Base-by-base conservation (phyloP, 1,284 basidiomycete species). In the Coniophora puteana region DNA sequence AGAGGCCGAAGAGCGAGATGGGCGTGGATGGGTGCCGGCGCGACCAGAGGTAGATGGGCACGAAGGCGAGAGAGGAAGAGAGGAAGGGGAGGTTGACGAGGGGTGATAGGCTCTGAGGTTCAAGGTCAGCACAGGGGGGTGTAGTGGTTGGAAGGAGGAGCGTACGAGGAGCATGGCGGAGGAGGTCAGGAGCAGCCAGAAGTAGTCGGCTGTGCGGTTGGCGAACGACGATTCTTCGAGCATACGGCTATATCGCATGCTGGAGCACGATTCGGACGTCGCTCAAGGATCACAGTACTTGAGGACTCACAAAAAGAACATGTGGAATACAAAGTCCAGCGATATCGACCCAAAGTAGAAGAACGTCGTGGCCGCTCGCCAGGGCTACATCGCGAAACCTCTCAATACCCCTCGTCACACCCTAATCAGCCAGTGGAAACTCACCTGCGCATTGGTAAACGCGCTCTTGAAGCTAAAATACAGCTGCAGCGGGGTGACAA, bases 41-140 rank as follows among this genome's bases (percentile, higher is more conserved):
- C 7, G 93, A 92, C 95, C 96, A 99, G 45, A 99, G 73, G 62
- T 99, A 99, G 36, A 97, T 95, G 3, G 96, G 85, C 3, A 95
- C 88, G 57, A 95, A 95, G 0, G 92, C 92, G 16, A 95, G 74
- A 0, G 89, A 81, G 0, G 89, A 87, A 2, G 90, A 90, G 41
- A 93, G 81, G 65, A 96, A 94, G 0, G 93, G 93, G 17, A 93
- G 78, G 45, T 90, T 93, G 51, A 93, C 81, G 5, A 95, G 72
- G 0, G 92, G 92, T 0, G 91, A 90, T 4, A 94, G 68, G 21
- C 70, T 68, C 89, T 93, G 56, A 25, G 13, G 4, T 16, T 10
- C n/a, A 17, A 36, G 30, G 20, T n/a, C 25, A 38, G 47, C 4
- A 48, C 44, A 29, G 14, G 30, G 39, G 3, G 5, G 13, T 13